Conservation (phyloP, 2,329 filamentous ascomycete genomes). For the Diaporthe vaccinii region DNA sequence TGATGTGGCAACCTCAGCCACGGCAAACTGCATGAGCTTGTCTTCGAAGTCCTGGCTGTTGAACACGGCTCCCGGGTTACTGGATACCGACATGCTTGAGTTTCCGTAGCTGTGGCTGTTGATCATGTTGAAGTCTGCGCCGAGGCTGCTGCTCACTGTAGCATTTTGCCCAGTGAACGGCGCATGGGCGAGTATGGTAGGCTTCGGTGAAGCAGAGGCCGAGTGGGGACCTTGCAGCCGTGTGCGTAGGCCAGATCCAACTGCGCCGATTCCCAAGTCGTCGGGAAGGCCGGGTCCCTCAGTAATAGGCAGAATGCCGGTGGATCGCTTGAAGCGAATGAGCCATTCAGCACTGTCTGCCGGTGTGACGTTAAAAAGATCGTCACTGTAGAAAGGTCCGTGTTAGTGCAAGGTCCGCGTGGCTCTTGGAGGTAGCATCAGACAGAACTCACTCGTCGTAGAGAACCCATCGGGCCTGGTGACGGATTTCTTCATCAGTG, state of each 20-base stretch:
- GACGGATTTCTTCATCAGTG: conserved; percentile 72
- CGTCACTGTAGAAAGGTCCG: conserved; percentile 58
- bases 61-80: conserved; percentile 60
- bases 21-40: conserved; percentile 65
- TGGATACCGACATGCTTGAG: not conserved
- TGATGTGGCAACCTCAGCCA: conserved; percentile 53
- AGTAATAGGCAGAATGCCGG: conserved; percentile 63
- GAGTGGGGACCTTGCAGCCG: conserved; percentile 51
- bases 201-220: conserved; percentile 62
- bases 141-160: not conserved
- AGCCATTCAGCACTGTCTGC: conserved; percentile 76
- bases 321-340: conserved; percentile 71
- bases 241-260: not conserved
- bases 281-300: conserved; percentile 64
- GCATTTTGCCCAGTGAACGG: conserved; percentile 46
- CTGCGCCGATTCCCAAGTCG: conserved; percentile 3
- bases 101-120: conserved; percentile 41
- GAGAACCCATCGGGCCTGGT: conserved; percentile 73
- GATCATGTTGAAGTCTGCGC: not conserved
- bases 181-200: conserved; percentile 46
- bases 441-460: conserved; percentile 68
- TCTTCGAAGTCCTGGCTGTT: conserved; percentile 70
- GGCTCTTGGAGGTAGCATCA: not conserved
- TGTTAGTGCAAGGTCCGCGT: not conserved
- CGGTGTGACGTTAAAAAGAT: conserved; percentile 74